Evolutionary conservation across 2,329 filamentous ascomycete genomes (phyloP).

Genomic region (Sarocladiaceae sp.): DNA sequence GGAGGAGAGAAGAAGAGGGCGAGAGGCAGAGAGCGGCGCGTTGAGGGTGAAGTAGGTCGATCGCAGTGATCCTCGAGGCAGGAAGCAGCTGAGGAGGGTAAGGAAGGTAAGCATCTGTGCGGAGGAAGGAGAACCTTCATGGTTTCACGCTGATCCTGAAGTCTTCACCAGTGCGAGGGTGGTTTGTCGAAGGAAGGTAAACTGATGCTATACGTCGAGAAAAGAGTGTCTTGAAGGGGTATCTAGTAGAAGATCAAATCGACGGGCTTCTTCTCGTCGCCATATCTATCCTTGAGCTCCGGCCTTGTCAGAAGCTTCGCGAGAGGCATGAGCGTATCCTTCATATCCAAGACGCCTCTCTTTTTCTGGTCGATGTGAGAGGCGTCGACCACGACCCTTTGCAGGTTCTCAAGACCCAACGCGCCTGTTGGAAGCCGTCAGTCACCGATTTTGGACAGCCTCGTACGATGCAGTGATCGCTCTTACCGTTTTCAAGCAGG

Average conservation of each 20-base stretch:
- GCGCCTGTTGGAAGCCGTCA: constrained; percentile 39
- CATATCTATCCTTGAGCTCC: constrained; percentile 67
- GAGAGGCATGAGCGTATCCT: constrained; percentile 79
- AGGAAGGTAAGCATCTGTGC: background rate
- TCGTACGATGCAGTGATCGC: background rate
- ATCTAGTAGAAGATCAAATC: constrained; percentile 59
- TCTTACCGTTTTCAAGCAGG: constrained; percentile 70
- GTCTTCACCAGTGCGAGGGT: no score
- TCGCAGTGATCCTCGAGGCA: no score
- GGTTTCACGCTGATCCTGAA: no score
- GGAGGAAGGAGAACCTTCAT: background rate
- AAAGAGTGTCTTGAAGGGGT: constrained; percentile 14
- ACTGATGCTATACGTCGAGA: no score
- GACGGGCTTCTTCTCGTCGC: constrained; percentile 49
- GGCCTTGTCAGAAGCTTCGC: constrained; percentile 64
- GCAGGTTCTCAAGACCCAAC: constrained; percentile 62
- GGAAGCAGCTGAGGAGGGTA: background rate
- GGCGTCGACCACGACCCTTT: constrained; percentile 80
- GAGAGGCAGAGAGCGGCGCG: constrained; percentile 5
- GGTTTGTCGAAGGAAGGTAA: constrained; percentile 12
- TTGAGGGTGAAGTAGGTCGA: constrained; percentile 5
- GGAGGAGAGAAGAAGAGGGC: constrained; percentile 12
- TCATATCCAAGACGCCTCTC: constrained; percentile 89
- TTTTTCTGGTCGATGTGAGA: constrained; percentile 95
- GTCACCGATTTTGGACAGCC: background rate